Base-by-base conservation (phyloP, 164 flowering plant species). In the Akebia trifoliata region DNA sequence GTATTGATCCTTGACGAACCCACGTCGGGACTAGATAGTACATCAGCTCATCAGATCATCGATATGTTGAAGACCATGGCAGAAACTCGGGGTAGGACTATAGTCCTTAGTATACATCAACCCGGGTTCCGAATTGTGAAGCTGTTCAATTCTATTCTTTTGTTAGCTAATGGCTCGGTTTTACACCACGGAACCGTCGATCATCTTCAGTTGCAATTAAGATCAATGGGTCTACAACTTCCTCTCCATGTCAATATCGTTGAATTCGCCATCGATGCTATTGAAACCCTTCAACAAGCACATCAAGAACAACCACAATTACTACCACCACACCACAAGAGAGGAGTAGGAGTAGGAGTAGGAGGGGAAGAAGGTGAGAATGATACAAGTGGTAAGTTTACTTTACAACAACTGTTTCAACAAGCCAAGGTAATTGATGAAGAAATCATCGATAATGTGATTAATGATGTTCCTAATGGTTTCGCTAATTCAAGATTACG, bases 1-100 rank as follows among this genome's bases (percentile, higher is more conserved):
- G 90, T 93, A 21, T 43, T 90, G 55, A 82, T 93, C 31, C 87
- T 93, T 5, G 98, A 93, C 39, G 98, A 93, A 29, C 98, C 98
- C 4, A 93, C 98, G 8, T 93, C 98, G 0, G 98, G 98, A 3
- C 76, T 93, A 3, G 98, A 93, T 54, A 90, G 96, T 59, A 78
- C 79, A 0, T 82, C 94, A 0, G 97, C 98, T 0, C 75, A 82
- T n/a, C 98, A 90, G 60, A 87, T 87, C 57, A 72, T 85, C 7
- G 87, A 81, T 59, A 84, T 93, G 97, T 78, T 93, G 17, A 89
- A 86, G 66, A 65, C 48, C 59, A 93, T 93, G 97, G 94, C 94
- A 0, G 94, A 85, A 50, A 78, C 79, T 6, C 57, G 79, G 2
- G 92, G 92, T 4, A 39, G 94, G 36, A 93, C 99, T 34, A 62